These are phyloP conservation scores for Blastobotrys apis DNA, from an alignment of 1,139 yeast species.

Conservation along the genomic window DNA sequence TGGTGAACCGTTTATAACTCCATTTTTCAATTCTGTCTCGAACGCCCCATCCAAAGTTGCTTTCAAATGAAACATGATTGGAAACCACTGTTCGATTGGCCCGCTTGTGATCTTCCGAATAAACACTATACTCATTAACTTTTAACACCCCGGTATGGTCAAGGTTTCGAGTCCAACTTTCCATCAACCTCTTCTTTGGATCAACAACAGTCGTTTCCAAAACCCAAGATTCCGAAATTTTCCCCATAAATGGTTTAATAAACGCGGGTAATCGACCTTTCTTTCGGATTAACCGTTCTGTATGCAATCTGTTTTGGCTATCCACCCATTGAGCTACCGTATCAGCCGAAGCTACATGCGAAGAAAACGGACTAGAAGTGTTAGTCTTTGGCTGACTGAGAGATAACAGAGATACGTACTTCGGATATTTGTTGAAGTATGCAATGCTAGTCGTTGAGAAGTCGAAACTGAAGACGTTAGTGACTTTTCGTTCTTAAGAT, in stretches of 20 bases:
- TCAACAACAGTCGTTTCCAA: slow-evolving; percentile 77
- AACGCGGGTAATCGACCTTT: slow-evolving; percentile 78
- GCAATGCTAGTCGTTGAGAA: slow-evolving; percentile 28
- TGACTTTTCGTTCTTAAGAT: not conserved
- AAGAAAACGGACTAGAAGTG: slow-evolving; percentile 57
- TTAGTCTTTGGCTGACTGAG: not conserved
- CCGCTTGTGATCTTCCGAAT: slow-evolving; percentile 33
- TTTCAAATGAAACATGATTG: slow-evolving; percentile 60
- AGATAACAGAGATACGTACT: slow-evolving; percentile 18
- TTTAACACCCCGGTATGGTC: slow-evolving; percentile 79
- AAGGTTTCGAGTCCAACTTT: slow-evolving; percentile 74
- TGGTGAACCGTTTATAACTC: slow-evolving; percentile 68
- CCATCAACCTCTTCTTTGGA: slow-evolving; percentile 52
- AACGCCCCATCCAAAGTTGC: slow-evolving; percentile 64
- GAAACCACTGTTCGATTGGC: slow-evolving; percentile 21
- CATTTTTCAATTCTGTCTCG: slow-evolving; percentile 75
- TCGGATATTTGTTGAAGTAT: slow-evolving; percentile 29
- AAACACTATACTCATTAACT: slow-evolving; percentile 73
- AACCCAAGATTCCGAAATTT: slow-evolving; percentile 73
- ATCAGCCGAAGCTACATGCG: slow-evolving; percentile 85
- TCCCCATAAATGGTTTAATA: slow-evolving; percentile 72
- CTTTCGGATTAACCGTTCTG: slow-evolving; percentile 73
- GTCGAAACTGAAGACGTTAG: slow-evolving; percentile 20
- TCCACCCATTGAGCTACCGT: slow-evolving; percentile 62
- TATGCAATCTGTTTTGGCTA: slow-evolving; percentile 57